Evolutionary conservation across 805 yeast species (phyloP).

Genomic region (Wickerhamomyces bisporus): DNA sequence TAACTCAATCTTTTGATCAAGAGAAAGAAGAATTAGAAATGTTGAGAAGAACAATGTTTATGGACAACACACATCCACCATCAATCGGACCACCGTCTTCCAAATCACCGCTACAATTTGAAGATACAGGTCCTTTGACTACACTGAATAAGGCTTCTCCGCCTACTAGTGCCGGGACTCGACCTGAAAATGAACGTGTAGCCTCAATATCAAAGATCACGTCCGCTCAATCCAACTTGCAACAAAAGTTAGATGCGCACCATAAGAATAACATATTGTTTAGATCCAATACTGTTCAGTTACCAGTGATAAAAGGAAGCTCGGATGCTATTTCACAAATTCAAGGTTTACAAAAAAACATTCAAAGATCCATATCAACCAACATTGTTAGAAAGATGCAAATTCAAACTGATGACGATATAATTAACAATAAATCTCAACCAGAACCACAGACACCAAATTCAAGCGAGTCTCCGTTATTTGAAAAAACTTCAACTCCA

Average conservation of each 20-base stretch:
- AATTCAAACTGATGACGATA: too few relatives aligned
- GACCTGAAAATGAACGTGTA: too few relatives aligned
- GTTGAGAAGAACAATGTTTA: too few relatives aligned
- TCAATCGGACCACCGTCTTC: too few relatives aligned
- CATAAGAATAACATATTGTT: constrained; percentile 1
- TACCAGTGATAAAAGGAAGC: constrained; percentile 4
- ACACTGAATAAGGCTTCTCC: too few relatives aligned
- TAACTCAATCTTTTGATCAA: background rate
- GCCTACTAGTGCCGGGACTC: too few relatives aligned
- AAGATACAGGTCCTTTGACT: too few relatives aligned
- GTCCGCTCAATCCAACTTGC: constrained; percentile 12
- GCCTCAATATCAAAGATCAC: constrained; percentile 9
- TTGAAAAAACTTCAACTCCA: background rate
- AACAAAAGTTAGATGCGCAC: constrained; percentile 6
- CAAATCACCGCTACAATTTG: too few relatives aligned
- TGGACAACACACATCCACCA: too few relatives aligned
- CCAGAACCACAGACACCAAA: background rate
- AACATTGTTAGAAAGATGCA: background rate
- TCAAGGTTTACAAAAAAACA: constrained; percentile 6
- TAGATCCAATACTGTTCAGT: constrained; percentile 8
- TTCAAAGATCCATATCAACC: background rate
- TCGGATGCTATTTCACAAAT: constrained; percentile 11
- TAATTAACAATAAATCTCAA: background rate
- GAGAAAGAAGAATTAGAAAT: too few relatives aligned
- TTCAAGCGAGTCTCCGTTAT: too few relatives aligned